phyloP scores from a whole-genome alignment of 2,329 filamentous ascomycete species.

The Dichotomopilus funicola region DNA sequence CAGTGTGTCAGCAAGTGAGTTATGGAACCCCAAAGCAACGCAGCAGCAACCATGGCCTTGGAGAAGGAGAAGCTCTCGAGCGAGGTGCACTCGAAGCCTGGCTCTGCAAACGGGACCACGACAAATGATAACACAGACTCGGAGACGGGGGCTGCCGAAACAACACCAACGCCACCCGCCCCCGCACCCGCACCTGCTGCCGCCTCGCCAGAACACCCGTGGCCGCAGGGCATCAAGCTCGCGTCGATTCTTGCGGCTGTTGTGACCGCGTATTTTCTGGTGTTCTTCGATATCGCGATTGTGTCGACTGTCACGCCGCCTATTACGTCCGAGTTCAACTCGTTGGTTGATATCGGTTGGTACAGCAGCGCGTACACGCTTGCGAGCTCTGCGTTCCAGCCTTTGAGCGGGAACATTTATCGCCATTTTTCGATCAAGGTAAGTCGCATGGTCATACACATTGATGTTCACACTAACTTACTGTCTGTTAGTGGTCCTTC shows the following conservation, averaged over 20 bases:
- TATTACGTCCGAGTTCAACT: not conserved
- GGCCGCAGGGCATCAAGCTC: not conserved
- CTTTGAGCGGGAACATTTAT: slow-evolving; percentile 1
- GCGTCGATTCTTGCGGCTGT: not conserved
- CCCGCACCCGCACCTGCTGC: not conserved
- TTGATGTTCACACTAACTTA: too few species aligned
- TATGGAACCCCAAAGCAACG: too few species aligned
- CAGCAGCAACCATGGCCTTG: too few species aligned
- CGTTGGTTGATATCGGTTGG: not conserved
- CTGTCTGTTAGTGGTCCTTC: not conserved
- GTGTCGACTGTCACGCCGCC: not conserved
- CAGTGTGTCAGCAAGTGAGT: too few species aligned
- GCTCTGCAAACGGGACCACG: too few species aligned
- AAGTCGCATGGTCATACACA: not conserved
- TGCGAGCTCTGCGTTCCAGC: not conserved
- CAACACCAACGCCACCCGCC: too few species aligned
- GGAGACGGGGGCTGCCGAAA: not conserved
- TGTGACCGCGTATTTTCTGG: not conserved
- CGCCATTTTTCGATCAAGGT: not conserved
- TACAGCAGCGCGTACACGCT: slow-evolving; percentile 2
- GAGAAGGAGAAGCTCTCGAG: too few species aligned
- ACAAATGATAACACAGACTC: too few species aligned
- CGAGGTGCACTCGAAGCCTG: too few species aligned
- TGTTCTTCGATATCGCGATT: not conserved
- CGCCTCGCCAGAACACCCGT: not conserved